A percentile compares a stretch with the other conserved stretches of the same genome.
These are phyloP conservation scores for Ogataea pini DNA, from an alignment of 805 yeast species.

Conservation along the genomic window DNA sequence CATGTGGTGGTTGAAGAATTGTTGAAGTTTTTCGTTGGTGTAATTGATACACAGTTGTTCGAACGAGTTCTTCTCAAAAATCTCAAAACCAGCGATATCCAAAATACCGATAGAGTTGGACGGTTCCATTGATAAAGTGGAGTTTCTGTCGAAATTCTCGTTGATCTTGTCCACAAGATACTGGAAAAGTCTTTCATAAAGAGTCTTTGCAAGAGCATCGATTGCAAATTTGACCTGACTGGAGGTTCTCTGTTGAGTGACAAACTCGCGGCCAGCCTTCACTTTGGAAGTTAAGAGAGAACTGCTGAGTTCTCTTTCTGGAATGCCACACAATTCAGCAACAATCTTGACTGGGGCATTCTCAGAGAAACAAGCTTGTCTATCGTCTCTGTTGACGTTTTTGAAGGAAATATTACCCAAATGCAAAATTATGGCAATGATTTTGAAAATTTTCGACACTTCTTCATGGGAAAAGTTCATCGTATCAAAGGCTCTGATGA, in stretches of 20 bases:
- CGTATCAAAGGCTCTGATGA: slow-evolving; percentile 65
- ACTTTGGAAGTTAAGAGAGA: slow-evolving; percentile 77
- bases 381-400: slow-evolving; percentile 54
- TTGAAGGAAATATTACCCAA: slow-evolving; percentile 82
- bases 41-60: slow-evolving; percentile 63
- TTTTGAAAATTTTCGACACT: slow-evolving; percentile 56
- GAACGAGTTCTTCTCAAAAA: slow-evolving; percentile 56
- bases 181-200: slow-evolving; percentile 83
- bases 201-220: slow-evolving; percentile 83
- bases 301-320: slow-evolving; percentile 48
- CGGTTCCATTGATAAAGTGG: slow-evolving; percentile 27
- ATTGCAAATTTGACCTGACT: slow-evolving; percentile 76
- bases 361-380: slow-evolving; percentile 71
- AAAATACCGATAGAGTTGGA: slow-evolving; percentile 54
- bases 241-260: slow-evolving; percentile 76
- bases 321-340: slow-evolving; percentile 65
- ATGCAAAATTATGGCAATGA: slow-evolving; percentile 76
- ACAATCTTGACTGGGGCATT: slow-evolving; percentile 51
- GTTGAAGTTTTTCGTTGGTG: slow-evolving; percentile 61
- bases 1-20: slow-evolving; percentile 62
- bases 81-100: slow-evolving; percentile 65
- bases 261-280: slow-evolving; percentile 86
- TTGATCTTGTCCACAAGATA: slow-evolving; percentile 77
- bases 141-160: slow-evolving; percentile 45
- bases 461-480: slow-evolving; percentile 68